Percentiles rank a stretch among this genome's conserved stretches.
Evolutionary conservation across 129 eudicot species (phyloP).

Genomic region (Chrysanthemum makinoi): DNA sequence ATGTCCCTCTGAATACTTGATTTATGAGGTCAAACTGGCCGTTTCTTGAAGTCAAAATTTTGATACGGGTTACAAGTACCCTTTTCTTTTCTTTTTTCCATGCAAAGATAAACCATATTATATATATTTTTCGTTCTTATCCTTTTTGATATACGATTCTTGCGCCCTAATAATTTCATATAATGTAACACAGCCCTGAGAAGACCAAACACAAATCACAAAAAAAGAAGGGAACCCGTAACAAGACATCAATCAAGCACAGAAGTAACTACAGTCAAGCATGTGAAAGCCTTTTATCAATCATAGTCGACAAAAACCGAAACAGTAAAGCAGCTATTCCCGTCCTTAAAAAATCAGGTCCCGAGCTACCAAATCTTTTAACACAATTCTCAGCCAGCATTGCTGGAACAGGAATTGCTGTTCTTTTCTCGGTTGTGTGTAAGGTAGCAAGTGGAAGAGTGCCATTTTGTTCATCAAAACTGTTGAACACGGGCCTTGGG

Average conservation of each 20-base stretch:
- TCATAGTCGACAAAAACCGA: slow-evolving; percentile 61
- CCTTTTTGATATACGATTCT: not conserved
- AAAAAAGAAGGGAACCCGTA: slow-evolving; percentile 47
- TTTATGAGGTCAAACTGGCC: not conserved
- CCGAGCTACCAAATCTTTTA: slow-evolving; percentile 63
- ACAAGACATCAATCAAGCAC: slow-evolving; percentile 41
- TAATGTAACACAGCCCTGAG: slow-evolving; percentile 45
- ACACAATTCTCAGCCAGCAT: slow-evolving; percentile 92
- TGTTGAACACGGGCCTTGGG: slow-evolving; percentile 70
- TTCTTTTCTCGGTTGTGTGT: slow-evolving; percentile 61
- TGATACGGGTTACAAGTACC: not conserved
- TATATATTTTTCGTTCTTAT: not conserved
- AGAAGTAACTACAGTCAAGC: slow-evolving; percentile 58
- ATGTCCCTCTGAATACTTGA: too few species aligned
- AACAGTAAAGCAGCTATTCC: slow-evolving; percentile 40
- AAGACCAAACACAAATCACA: slow-evolving; percentile 41
- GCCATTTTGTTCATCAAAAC: slow-evolving; percentile 62
- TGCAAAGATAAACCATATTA: too few species aligned
- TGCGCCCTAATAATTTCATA: slow-evolving; percentile 5
- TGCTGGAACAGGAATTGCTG: slow-evolving; percentile 92
- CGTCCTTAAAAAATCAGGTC: slow-evolving; percentile 64
- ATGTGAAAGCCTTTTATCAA: slow-evolving; percentile 75
- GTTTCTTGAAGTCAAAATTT: slow-evolving; percentile 6
- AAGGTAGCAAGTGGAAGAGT: slow-evolving; percentile 50
- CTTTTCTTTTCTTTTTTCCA: not conserved